Base-by-base conservation (phyloP, 495 filamentous ascomycete genomes). In the Aspergillus leporis region DNA sequence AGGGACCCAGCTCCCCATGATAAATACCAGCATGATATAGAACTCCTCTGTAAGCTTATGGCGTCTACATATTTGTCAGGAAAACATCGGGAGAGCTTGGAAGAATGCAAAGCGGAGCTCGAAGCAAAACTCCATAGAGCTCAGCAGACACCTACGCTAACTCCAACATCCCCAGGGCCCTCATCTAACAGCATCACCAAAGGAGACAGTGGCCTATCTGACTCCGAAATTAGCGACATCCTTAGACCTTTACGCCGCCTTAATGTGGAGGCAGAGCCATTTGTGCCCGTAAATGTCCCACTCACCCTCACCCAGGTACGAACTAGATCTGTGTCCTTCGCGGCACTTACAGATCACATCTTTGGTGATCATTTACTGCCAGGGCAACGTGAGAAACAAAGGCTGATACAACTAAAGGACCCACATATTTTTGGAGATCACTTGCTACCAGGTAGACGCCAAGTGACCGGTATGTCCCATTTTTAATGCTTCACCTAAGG, bases 341-440 rank as follows among this genome's bases (percentile, higher is more conserved):
- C 19, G 10, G 18, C 16, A 0, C 18, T 23, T 12, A 16, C 13
- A n/a, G 18, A 7, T 7, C 58, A 55, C 38, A 53, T 45, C 12
- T 56, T 57, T 45, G 66, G 66, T 8, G 52, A 69, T 34, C 64
- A 66, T 52, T 30, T 66, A 16, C 47, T 69, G 0, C 66, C 66
- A 8, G 64, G 66, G 32, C 55, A 54, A 22, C 30, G 59, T 30
- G 21, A 47, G 43, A n/a, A 13, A 19, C 7, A 19, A 22, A 5
- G 19, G 32, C n/a, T 13, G 1, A 8, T 23, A n/a, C 7, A 13
- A 7, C 3, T 34, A 16, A 14, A 31, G 25, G 21, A 41, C 2
- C 16, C 12, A 9, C 55, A 55, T 43, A 51, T 45, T 16, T 54
- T 59, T 45, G 66, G 66, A 2, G 49, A 69, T 23, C 64, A 69